Conservation (phyloP, 257 asterid species). For the Salvia miltiorrhiza region DNA sequence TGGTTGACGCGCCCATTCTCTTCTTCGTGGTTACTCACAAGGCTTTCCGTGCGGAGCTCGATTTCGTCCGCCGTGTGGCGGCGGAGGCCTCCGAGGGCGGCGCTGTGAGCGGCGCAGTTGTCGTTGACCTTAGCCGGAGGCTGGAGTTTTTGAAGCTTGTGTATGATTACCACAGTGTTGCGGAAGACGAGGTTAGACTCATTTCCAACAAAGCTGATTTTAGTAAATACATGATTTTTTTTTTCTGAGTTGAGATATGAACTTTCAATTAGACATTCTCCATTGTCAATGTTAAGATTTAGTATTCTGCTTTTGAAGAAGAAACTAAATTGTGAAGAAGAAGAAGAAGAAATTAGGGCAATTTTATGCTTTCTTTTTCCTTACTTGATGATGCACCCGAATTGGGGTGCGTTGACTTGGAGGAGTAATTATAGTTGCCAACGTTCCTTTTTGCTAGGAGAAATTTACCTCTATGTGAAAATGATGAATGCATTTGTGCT, state of each 20-base stretch:
- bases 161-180: constrained; percentile 60
- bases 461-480: neutral
- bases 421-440: too few species aligned
- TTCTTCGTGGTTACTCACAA: constrained; percentile 75
- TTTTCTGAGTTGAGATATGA: neutral
- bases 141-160: constrained; percentile 74
- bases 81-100: constrained; percentile 47
- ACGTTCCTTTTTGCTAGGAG: neutral
- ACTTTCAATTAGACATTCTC: constrained; percentile 6
- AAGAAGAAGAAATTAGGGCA: neutral
- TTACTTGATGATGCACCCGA: too few species aligned
- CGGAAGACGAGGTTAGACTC: constrained; percentile 83
- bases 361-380: neutral
- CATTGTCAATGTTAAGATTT: neutral
- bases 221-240: neutral
- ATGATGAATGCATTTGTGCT: neutral
- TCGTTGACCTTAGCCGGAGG: constrained; percentile 48
- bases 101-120: constrained; percentile 22
- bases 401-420: constrained; percentile 20
- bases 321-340: neutral
- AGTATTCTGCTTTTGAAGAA: neutral
- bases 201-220: neutral
- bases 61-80: constrained; percentile 42
- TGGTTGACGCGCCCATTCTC: constrained; percentile 70
- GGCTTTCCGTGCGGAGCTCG: constrained; percentile 68